These are phyloP conservation scores for Rhododendron kiyosumense DNA, from an alignment of 148 eudicot genomes.

Conservation along the genomic window DNA sequence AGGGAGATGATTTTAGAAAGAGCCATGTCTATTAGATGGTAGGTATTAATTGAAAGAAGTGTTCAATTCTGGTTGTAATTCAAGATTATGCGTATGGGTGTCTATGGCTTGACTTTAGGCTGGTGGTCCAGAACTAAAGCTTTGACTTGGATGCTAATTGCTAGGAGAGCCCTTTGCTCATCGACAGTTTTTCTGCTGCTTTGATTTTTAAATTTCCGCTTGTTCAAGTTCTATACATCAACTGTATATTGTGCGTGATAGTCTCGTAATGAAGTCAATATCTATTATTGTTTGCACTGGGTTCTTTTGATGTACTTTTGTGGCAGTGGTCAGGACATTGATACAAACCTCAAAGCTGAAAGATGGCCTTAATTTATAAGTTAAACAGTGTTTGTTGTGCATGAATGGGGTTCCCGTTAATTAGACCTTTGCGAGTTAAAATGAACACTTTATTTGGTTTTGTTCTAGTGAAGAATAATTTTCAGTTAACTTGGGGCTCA, in stretches of 20 bases:
- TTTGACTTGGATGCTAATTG: conserved; percentile 4
- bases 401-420: neutral
- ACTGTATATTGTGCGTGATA: neutral
- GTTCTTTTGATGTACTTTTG: neutral
- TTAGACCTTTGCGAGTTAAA: neutral
- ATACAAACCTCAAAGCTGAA: neutral
- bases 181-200: neutral
- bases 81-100: conserved; percentile 8
- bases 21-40: neutral
- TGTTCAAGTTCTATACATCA: neutral
- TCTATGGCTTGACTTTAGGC: neutral
- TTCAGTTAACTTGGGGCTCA: neutral
- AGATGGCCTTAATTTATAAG: neutral
- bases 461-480: neutral
- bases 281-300: neutral
- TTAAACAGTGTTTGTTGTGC: neutral
- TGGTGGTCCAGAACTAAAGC: neutral
- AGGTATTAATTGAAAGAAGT: neutral
- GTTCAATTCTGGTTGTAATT: neutral
- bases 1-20: neutral
- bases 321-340: neutral
- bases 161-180: neutral
- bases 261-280: neutral
- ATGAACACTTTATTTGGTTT: neutral
- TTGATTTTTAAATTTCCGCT: neutral